These are phyloP conservation scores for Ettlia oleoabundans DNA, from an alignment of 139 green algal genomes.

Conservation along the genomic window DNA sequence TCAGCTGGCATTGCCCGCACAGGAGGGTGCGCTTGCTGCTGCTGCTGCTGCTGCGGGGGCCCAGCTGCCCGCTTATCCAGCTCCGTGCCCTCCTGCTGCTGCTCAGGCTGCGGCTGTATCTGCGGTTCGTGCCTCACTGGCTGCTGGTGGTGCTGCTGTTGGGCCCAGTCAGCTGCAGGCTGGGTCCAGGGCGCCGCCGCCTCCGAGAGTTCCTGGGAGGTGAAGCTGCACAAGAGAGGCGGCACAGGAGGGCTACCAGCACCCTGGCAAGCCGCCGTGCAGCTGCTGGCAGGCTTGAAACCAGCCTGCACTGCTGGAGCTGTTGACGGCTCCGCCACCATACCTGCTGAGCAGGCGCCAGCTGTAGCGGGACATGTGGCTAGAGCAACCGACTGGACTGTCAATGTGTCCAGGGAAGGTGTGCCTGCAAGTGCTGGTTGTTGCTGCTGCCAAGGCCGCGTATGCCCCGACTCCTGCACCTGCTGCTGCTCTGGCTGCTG, in stretches of 20 bases:
- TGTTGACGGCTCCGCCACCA: no score
- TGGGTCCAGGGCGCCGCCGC: constrained; percentile 17
- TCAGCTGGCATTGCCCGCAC: no score
- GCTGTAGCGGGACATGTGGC: no score
- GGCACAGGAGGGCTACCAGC: background rate
- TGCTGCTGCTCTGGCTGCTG: background rate
- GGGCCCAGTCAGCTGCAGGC: background rate
- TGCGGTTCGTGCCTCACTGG: background rate
- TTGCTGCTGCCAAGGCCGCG: no score
- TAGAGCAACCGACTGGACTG: no score
- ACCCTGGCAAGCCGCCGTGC: background rate
- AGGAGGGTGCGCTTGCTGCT: background rate
- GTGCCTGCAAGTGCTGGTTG: no score
- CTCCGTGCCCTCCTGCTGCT: background rate
- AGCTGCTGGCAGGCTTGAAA: no score
- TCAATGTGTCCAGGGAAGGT: no score
- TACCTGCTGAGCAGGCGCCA: no score
- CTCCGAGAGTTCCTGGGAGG: background rate
- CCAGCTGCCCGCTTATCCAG: background rate
- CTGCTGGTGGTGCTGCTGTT: constrained; percentile 17
- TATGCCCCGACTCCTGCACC: background rate
- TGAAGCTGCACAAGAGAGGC: background rate
- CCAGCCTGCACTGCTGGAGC: no score
- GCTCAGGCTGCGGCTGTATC: background rate
- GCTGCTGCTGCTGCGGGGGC: background rate